These are phyloP conservation scores for Aureobasidium sp. DNA, from an alignment of 2,329 filamentous ascomycete species.

Conservation along the genomic window DNA sequence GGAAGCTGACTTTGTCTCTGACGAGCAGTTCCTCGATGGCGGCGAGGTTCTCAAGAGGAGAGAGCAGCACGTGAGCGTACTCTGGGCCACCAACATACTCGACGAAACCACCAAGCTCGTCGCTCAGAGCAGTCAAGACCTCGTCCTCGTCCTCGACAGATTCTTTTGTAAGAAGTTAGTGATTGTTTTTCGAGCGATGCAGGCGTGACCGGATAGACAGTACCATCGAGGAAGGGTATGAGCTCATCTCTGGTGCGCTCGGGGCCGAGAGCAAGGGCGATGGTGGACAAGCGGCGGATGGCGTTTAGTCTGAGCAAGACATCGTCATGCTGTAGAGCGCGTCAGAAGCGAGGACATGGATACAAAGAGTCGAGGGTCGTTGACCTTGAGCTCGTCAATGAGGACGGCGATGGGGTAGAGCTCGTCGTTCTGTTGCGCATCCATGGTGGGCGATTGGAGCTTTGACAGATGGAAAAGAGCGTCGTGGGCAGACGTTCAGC, in stretches of 20 bases:
- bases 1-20: slow-evolving; percentile 76
- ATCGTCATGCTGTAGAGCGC: slow-evolving; percentile 71
- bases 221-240: slow-evolving; percentile 97
- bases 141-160: slow-evolving; percentile 99
- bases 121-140: slow-evolving; percentile 91
- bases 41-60: slow-evolving; percentile 92
- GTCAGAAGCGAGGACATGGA: not conserved
- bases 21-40: slow-evolving; percentile 98
- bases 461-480: slow-evolving; percentile 10
- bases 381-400: slow-evolving; percentile 98
- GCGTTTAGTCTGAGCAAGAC: slow-evolving; percentile 95
- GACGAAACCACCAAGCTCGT: slow-evolving; percentile 92
- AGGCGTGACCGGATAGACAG: slow-evolving; percentile 32
- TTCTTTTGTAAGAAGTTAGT: slow-evolving; percentile 51
- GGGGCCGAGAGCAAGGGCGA: slow-evolving; percentile 88
- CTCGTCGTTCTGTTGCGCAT: slow-evolving; percentile 90
- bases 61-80: slow-evolving; percentile 91
- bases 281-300: slow-evolving; percentile 95
- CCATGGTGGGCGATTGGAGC: slow-evolving; percentile 52
- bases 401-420: slow-evolving; percentile 99
- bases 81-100: slow-evolving; percentile 95
- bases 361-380: slow-evolving; percentile 12
- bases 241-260: slow-evolving; percentile 97
- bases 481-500: slow-evolving; percentile 12
- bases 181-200: not conserved